A percentile compares a stretch with the other conserved stretches of the same genome.
These are phyloP conservation scores for Candida wancherniae DNA, from an alignment of 805 yeast genomes.

Conservation along the genomic window DNA sequence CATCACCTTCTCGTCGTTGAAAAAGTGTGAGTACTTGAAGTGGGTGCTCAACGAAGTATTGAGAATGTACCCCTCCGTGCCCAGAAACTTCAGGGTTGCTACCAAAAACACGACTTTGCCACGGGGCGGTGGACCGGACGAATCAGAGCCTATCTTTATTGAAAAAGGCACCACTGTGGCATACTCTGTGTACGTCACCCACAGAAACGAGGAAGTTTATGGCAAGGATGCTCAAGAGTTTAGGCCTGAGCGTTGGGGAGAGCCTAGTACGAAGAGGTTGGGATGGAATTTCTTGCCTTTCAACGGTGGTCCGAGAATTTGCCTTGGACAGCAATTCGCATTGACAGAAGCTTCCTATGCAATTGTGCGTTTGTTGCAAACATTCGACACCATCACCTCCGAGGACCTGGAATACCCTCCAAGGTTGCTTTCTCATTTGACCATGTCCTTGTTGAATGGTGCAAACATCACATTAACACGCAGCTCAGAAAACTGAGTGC, in stretches of 20 bases:
- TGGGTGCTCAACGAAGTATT: constrained; percentile 45
- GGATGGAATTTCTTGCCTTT: constrained; percentile 22
- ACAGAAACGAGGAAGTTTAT: constrained; percentile 32
- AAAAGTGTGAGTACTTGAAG: constrained; percentile 44
- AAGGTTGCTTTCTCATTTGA: constrained; percentile 11
- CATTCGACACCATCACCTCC: constrained; percentile 9
- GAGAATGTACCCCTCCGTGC: constrained; percentile 50
- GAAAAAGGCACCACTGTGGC: constrained; percentile 40
- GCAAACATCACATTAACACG: constrained; percentile 13
- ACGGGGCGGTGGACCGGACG: constrained; percentile 45
- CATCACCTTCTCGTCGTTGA: constrained; percentile 45
- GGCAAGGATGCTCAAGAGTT: constrained; percentile 43
- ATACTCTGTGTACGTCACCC: constrained; percentile 39
- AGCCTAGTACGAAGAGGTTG: constrained; percentile 13
- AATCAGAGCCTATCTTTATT: constrained; percentile 33
- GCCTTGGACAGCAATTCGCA: constrained; percentile 24
- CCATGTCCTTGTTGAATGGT: constrained; percentile 16
- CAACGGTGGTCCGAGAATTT: constrained; percentile 23
- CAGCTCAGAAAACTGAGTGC: no score
- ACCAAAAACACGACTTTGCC: constrained; percentile 45
- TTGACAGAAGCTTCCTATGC: constrained; percentile 20
- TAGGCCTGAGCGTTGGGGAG: constrained; percentile 48
- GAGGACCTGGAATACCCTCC: constrained; percentile 14
- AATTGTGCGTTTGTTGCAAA: constrained; percentile 17
- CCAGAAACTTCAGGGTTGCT: constrained; percentile 44